These are phyloP conservation scores for Taphrina populina DNA, from an alignment of 1,139 yeast species.

Conservation along the genomic window DNA sequence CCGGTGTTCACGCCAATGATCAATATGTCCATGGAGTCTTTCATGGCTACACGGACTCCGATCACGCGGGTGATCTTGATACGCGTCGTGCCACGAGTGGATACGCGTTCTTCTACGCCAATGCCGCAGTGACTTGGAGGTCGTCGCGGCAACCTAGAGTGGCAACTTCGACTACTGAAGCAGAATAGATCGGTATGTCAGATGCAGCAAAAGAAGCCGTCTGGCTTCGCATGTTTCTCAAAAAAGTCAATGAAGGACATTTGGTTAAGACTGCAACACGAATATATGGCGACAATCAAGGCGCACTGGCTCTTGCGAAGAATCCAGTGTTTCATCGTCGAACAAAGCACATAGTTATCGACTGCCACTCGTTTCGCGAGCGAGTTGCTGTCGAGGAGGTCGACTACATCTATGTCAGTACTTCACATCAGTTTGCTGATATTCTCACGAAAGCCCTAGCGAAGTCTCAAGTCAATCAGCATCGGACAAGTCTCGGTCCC, in stretches of 20 bases:
- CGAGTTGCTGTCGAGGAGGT: not conserved
- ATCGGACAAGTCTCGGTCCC: not conserved
- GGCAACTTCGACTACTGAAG: constrained; percentile 3
- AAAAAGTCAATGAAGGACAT: not conserved
- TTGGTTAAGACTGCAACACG: not conserved
- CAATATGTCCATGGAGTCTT: too few species aligned
- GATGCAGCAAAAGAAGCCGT: constrained; percentile 8
- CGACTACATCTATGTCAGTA: not conserved
- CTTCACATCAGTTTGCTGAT: not conserved
- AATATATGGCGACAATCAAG: constrained; percentile 39
- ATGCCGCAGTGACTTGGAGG: not conserved
- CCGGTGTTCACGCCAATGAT: too few species aligned
- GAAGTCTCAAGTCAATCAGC: not conserved
- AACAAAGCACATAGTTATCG: constrained; percentile 39
- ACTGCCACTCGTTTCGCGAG: constrained; percentile 36
- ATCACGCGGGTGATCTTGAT: not conserved
- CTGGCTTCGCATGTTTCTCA: not conserved
- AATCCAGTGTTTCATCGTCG: constrained; percentile 37
- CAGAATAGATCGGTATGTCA: not conserved
- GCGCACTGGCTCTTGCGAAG: constrained; percentile 37
- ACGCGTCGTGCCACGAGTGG: not conserved
- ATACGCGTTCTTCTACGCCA: not conserved
- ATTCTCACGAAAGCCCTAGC: not conserved
- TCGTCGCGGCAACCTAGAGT: not conserved
- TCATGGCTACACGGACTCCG: too few species aligned